phyloP scores from a whole-genome alignment of 164 flowering plant genomes.

The Warburgia ugandensis region DNA sequence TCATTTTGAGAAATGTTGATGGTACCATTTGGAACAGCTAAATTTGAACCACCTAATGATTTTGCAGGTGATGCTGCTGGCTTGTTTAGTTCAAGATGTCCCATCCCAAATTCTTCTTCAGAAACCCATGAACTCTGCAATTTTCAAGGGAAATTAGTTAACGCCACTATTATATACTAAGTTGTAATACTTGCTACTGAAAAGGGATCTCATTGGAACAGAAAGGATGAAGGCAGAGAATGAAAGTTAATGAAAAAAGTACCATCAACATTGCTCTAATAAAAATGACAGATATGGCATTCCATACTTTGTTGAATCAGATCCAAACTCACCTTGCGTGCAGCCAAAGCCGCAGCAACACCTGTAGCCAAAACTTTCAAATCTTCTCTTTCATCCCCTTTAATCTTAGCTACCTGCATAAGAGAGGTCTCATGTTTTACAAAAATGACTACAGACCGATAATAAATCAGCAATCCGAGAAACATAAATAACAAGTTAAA shows the following conservation, averaged over 20 bases:
- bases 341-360: conserved; percentile 94
- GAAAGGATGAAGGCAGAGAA: no score
- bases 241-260: no score
- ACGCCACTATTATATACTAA: neutral
- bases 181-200: no score
- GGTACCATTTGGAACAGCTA: conserved; percentile 40
- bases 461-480: neutral
- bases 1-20: conserved; percentile 41
- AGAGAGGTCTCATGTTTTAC: neutral
- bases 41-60: conserved; percentile 29
- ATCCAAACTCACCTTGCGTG: conserved; percentile 77
- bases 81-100: conserved; percentile 74
- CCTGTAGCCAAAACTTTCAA: conserved; percentile 98
- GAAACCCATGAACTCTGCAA: conserved; percentile 91
- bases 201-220: no score
- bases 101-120: conserved; percentile 98
- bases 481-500: neutral
- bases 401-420: conserved; percentile 83
- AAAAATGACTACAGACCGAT: neutral
- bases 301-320: no score
- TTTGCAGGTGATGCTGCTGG: conserved; percentile 58
- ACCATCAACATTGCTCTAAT: no score
- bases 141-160: neutral
- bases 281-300: no score
- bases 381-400: conserved; percentile 94